Base-by-base conservation (phyloP, 2,329 filamentous ascomycete genomes). In the Colletotrichum costaricense region DNA sequence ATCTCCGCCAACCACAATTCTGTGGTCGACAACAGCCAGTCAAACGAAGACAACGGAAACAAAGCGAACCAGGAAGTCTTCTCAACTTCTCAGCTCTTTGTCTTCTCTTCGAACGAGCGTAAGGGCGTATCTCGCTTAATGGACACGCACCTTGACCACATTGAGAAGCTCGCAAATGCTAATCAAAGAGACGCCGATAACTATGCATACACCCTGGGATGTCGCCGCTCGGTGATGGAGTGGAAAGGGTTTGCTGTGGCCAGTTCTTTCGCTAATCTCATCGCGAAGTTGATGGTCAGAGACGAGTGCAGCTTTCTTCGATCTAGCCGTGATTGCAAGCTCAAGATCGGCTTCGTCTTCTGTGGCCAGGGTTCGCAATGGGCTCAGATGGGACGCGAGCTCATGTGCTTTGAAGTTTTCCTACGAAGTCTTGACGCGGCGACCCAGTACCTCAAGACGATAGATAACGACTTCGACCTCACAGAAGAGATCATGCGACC, bases 171-270 rank as follows among this genome's bases (percentile, higher is more conserved):
- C 2, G 8, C 24, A 0, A 67, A 75, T 0, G 76, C 82, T n/a
- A 12, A 28, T 11, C 56, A 70, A 46, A 16, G 19, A 4, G 60
- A 57, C 2, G 75, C 86, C 38, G 75, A 79, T 38, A 76, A 87
- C 68, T 84, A 87, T 60, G 81, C 86, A 3, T 88, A 88, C 74
- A 88, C 86, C 1, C 79, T 88, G 19, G 80, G 78, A 28, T 84
- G 81, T 46, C 85, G 87, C 3, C 83, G 87, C 16, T 87, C 86
- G 0, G 78, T 75, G 7, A 74, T 88, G 16, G 83, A 85, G 67
- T 88, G 85, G 84, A 86, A 82, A 65, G 75, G 79, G 3, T 81
- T 81, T 3, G 74, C 84, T 3, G 79, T 85, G 38, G 84, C 85
- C 5, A 77, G 75, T 11, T 82, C 81, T 3, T 66, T 73, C 1